Evolutionary conservation across 1,284 basidiomycete genomes (phyloP).

Genomic region (Ganoderma lucidum): DNA sequence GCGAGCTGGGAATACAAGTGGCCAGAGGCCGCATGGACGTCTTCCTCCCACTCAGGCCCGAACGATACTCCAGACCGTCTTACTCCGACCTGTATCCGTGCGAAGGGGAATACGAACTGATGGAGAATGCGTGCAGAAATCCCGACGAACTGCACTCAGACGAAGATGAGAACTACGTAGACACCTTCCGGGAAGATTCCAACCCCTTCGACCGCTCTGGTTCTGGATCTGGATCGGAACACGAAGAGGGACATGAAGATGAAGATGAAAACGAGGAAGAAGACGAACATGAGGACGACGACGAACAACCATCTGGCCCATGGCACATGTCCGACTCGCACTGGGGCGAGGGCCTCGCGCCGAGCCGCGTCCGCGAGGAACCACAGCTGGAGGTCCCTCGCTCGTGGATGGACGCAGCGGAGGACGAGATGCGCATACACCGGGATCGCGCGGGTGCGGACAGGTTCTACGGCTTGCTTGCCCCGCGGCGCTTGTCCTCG

Average conservation of each 20-base stretch:
- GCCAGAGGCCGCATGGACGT: slow-evolving; percentile 24
- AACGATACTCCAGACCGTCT: background rate
- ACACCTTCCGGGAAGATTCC: background rate
- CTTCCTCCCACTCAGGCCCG: slow-evolving; percentile 17
- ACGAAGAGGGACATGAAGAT: background rate
- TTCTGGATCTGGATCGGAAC: slow-evolving; percentile 1
- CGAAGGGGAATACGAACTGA: background rate
- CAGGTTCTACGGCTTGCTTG: background rate
- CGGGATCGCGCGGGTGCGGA: background rate
- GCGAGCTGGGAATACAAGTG: slow-evolving; percentile 3
- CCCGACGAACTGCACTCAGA: slow-evolving; percentile 3
- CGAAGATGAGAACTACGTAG: background rate
- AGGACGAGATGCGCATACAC: slow-evolving; percentile 3
- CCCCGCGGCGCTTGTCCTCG: background rate
- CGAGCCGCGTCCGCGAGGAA: background rate
- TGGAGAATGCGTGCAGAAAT: background rate
- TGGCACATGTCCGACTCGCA: slow-evolving; percentile 6
- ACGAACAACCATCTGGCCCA: background rate
- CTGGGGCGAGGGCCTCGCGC: slow-evolving; percentile 2
- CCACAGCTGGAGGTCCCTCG: background rate
- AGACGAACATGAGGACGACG: background rate
- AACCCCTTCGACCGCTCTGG: background rate
- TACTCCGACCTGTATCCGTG: background rate
- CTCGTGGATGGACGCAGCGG: slow-evolving; percentile 1
- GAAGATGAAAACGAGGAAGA: background rate